These are phyloP conservation scores for Arthroderma sp. DNA, from an alignment of 2,329 filamentous ascomycete genomes.

Conservation along the genomic window DNA sequence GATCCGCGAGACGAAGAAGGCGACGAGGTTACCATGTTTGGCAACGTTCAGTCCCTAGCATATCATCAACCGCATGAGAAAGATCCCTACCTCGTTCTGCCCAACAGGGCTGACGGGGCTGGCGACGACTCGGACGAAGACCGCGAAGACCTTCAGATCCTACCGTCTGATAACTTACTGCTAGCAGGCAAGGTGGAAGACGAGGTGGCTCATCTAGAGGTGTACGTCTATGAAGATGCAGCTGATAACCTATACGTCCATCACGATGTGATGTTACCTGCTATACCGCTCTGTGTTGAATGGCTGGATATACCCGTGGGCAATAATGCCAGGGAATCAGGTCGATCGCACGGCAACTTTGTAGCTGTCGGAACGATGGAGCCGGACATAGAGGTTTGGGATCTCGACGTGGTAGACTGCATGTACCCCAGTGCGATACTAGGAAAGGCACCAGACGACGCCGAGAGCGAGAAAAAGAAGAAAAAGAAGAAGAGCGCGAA, in stretches of 20 bases:
- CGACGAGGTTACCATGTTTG: slow-evolving; percentile 80
- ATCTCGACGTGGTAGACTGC: slow-evolving; percentile 87
- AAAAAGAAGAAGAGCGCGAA: slow-evolving; percentile 86
- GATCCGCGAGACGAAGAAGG: slow-evolving; percentile 55
- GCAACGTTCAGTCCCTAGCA: slow-evolving; percentile 81
- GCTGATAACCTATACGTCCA: slow-evolving; percentile 97
- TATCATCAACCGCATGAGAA: slow-evolving; percentile 93
- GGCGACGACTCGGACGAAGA: slow-evolving; percentile 68
- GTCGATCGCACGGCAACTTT: slow-evolving; percentile 68
- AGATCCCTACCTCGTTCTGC: slow-evolving; percentile 90
- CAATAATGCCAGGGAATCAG: slow-evolving; percentile 45
- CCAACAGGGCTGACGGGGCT: slow-evolving; percentile 43
- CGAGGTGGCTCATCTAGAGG: slow-evolving; percentile 88
- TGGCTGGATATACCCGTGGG: slow-evolving; percentile 90
- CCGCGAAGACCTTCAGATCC: slow-evolving; percentile 81
- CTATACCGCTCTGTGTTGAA: slow-evolving; percentile 88
- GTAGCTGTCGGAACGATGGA: slow-evolving; percentile 95
- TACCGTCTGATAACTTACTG: slow-evolving; percentile 85
- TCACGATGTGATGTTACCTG: slow-evolving; percentile 98
- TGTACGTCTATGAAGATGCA: slow-evolving; percentile 93
- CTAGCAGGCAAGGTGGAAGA: slow-evolving; percentile 91
- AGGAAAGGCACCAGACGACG: slow-evolving; percentile 48
- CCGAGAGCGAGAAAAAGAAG: slow-evolving; percentile 31
- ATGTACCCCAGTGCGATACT: slow-evolving; percentile 98
- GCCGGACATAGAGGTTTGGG: slow-evolving; percentile 97